These are phyloP conservation scores for Pleurotus ostreatus DNA, from an alignment of 768 basidiomycete species.

Conservation along the genomic window DNA sequence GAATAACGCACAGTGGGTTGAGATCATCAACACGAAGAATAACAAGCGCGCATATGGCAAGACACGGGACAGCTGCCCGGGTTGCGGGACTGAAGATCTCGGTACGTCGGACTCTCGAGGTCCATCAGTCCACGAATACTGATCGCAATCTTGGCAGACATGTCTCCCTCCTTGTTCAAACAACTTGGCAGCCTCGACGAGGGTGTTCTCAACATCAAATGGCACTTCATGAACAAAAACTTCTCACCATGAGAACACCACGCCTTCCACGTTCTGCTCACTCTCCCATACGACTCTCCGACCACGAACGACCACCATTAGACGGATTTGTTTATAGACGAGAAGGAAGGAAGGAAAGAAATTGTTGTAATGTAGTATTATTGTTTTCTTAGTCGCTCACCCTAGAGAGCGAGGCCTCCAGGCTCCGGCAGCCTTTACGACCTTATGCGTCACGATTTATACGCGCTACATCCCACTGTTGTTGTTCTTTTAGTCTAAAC, in stretches of 20 bases:
- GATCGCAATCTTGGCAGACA: conserved; percentile 37
- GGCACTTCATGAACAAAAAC: conserved; percentile 53
- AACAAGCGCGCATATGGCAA: conserved; percentile 44
- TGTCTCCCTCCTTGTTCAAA: conserved; percentile 62
- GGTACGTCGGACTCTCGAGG: conserved; percentile 37
- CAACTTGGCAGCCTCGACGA: conserved; percentile 40
- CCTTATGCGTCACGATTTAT: background rate
- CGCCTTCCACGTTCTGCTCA: background rate
- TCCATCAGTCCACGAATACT: background rate
- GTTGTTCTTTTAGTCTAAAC: no score
- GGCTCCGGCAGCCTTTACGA: background rate
- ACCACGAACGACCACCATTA: background rate
- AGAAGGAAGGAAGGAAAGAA: background rate
- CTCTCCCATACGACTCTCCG: background rate
- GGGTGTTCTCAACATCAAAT: conserved; percentile 52
- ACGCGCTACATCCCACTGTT: no score
- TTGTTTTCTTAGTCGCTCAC: background rate
- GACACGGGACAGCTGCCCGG: conserved; percentile 55
- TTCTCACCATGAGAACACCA: conserved; percentile 33
- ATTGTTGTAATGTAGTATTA: conserved; percentile 2
- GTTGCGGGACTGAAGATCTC: conserved; percentile 49
- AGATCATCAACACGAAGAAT: conserved; percentile 56
- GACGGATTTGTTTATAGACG: background rate
- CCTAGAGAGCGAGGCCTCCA: background rate
- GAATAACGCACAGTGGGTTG: conserved; percentile 42